These are phyloP conservation scores for Amanita muscaria DNA, from an alignment of 768 basidiomycete species.

Conservation along the genomic window DNA sequence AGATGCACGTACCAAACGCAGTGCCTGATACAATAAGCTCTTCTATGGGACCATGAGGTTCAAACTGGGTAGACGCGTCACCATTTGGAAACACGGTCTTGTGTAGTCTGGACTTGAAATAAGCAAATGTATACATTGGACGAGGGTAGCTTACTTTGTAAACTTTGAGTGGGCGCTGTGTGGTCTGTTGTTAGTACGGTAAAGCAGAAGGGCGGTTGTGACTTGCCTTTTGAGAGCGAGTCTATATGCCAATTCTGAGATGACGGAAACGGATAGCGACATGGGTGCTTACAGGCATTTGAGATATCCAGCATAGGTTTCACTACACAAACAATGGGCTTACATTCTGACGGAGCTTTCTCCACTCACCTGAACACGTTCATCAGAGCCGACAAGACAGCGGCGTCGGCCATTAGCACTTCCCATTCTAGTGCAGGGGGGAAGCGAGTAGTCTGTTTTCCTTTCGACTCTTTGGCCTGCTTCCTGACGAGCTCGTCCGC, in stretches of 20 bases:
- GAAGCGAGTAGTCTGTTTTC: constrained; percentile 36
- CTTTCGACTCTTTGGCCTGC: constrained; percentile 27
- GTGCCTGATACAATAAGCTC: constrained; percentile 68
- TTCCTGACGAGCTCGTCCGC: constrained; percentile 58
- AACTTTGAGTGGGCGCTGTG: constrained; percentile 71
- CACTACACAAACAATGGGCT: constrained; percentile 22
- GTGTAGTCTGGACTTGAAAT: constrained; percentile 38
- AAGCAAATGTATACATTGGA: too few species aligned
- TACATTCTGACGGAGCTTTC: not conserved
- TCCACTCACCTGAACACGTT: constrained; percentile 54
- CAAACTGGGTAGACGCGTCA: constrained; percentile 3
- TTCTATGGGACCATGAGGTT: constrained; percentile 51
- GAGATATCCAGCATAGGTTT: constrained; percentile 71
- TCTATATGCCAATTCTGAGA: constrained; percentile 13
- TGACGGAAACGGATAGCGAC: not conserved
- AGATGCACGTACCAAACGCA: constrained; percentile 56
- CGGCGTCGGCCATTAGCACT: constrained; percentile 62
- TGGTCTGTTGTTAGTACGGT: not conserved
- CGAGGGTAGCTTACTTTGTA: constrained; percentile 51
- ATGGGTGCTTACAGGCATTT: constrained; percentile 58
- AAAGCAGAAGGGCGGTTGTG: not conserved
- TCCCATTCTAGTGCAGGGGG: constrained; percentile 68
- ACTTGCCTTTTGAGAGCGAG: constrained; percentile 45
- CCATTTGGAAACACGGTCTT: constrained; percentile 53
- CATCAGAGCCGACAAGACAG: constrained; percentile 62